Conservation (phyloP, 139 green algal genomes). For the Chlamydomonas urium region DNA sequence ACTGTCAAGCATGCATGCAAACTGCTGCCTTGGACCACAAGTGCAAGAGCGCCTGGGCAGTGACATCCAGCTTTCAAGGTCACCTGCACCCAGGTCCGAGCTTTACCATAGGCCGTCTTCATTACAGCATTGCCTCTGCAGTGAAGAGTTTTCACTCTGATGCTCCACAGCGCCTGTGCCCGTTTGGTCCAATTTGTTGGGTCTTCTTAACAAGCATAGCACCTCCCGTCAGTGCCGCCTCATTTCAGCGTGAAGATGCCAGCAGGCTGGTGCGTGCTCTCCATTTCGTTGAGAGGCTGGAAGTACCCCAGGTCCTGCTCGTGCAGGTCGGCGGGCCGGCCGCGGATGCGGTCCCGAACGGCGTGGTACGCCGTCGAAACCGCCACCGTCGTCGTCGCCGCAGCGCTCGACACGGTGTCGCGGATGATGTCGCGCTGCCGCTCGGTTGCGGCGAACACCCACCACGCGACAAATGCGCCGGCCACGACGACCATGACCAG, state of each 20-base stretch:
- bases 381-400: constrained; percentile 5
- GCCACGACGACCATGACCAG: constrained; percentile 25
- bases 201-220: too few relatives aligned
- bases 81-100: too few relatives aligned
- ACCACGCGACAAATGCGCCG: constrained; percentile 36
- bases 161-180: too few relatives aligned
- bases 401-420: constrained; percentile 1
- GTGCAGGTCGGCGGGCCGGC: neutral
- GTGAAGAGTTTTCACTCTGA: too few relatives aligned
- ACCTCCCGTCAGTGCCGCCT: too few relatives aligned
- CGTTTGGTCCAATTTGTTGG: too few relatives aligned
- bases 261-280: neutral
- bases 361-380: constrained; percentile 1
- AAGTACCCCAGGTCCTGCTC: constrained; percentile 51
- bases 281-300: constrained; percentile 38
- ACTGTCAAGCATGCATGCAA: too few relatives aligned
- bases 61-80: too few relatives aligned
- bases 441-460: constrained; percentile 39
- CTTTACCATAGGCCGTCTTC: too few relatives aligned
- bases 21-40: too few relatives aligned
- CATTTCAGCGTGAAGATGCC: constrained; percentile 27
- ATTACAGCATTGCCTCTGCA: too few relatives aligned
- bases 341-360: neutral
- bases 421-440: constrained; percentile 26
- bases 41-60: too few relatives aligned